These are phyloP conservation scores for Venturia effusa DNA, from an alignment of 2,329 filamentous ascomycete species.

Conservation along the genomic window DNA sequence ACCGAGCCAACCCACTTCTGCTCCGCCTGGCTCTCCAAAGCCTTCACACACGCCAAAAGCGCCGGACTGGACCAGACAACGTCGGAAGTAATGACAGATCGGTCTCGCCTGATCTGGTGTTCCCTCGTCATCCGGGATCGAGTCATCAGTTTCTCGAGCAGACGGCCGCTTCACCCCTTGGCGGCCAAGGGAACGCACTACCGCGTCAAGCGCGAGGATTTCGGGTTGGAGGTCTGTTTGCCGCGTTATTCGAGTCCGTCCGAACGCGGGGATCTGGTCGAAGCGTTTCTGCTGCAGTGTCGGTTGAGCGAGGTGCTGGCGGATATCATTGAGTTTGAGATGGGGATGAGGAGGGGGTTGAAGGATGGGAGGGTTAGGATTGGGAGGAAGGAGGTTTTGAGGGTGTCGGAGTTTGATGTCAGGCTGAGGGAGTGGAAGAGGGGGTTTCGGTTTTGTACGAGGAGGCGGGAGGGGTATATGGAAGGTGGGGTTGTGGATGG, in stretches of 20 bases:
- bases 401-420: slow-evolving; percentile 6
- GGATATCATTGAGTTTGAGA: slow-evolving; percentile 3
- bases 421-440: slow-evolving; percentile 10
- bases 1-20: background rate
- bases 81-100: slow-evolving; percentile 8
- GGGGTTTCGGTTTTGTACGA: background rate
- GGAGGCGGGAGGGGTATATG: no score
- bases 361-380: background rate
- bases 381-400: slow-evolving; percentile 8
- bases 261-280: background rate
- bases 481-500: no score
- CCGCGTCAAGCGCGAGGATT: slow-evolving; percentile 5
- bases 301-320: slow-evolving; percentile 5
- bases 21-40: slow-evolving; percentile 3
- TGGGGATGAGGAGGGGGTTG: background rate
- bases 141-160: background rate
- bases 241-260: background rate
- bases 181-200: background rate
- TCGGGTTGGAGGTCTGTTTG: slow-evolving; percentile 9
- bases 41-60: slow-evolving; percentile 5
- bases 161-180: background rate
- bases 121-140: slow-evolving; percentile 2
- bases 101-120: slow-evolving; percentile 5
- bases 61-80: slow-evolving; percentile 1
- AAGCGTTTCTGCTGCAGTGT: slow-evolving; percentile 4